phyloP scores from a whole-genome alignment of 768 basidiomycete species.

The Gautieria morchelliformis region DNA sequence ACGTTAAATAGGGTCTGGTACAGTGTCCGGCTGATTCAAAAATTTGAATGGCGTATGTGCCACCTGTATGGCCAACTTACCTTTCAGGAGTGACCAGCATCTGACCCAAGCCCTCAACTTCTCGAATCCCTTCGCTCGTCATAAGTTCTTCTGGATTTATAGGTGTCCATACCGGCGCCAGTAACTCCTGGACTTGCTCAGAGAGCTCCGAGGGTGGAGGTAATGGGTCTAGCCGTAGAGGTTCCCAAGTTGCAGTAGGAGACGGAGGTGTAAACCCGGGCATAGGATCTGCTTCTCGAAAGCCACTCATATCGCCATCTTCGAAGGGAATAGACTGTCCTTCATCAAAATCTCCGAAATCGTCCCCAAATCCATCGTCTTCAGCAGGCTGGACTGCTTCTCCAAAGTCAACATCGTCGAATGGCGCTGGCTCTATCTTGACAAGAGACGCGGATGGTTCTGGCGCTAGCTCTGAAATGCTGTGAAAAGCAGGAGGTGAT shows the following conservation, averaged over 20 bases:
- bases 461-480: neutral
- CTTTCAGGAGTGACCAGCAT: slow-evolving; percentile 68
- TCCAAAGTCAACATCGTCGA: slow-evolving; percentile 50
- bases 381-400: slow-evolving; percentile 35
- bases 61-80: slow-evolving; percentile 28
- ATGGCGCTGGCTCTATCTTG: slow-evolving; percentile 15
- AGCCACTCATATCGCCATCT: slow-evolving; percentile 26
- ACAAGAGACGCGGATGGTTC: slow-evolving; percentile 11
- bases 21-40: slow-evolving; percentile 54
- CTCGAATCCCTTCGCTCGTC: slow-evolving; percentile 64
- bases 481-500: neutral
- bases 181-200: slow-evolving; percentile 52
- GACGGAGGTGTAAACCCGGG: slow-evolving; percentile 10
- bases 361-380: slow-evolving; percentile 71
- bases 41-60: neutral
- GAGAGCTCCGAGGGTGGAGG: slow-evolving; percentile 49
- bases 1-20: slow-evolving; percentile 55
- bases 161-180: slow-evolving; percentile 55
- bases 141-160: slow-evolving; percentile 43
- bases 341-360: slow-evolving; percentile 57
- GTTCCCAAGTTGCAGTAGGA: slow-evolving; percentile 37
- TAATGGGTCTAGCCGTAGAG: slow-evolving; percentile 55
- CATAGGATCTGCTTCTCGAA: slow-evolving; percentile 34
- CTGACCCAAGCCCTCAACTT: slow-evolving; percentile 74
- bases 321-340: slow-evolving; percentile 9